These are phyloP conservation scores for Globisporangium nagaii DNA, from an alignment of 352 stramenopile genomes.

Conservation along the genomic window DNA sequence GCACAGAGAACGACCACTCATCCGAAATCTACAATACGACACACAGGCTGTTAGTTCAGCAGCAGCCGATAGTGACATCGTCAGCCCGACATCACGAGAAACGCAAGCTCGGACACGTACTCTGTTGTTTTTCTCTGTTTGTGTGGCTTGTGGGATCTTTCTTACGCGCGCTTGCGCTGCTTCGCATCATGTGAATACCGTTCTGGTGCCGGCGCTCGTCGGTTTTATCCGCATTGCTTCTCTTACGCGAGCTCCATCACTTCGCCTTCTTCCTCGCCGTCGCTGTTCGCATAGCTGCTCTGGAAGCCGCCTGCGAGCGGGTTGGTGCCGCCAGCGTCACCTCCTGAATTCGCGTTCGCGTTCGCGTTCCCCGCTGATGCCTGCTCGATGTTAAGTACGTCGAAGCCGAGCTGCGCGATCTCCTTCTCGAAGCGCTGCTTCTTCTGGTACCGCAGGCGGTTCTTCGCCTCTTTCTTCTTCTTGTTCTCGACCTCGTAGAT, in stretches of 20 bases:
- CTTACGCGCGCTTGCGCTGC: no score
- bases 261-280: slow-evolving; percentile 27
- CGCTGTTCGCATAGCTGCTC: not conserved
- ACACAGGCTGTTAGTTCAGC: no score
- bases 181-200: not conserved
- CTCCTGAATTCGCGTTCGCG: no score
- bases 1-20: no score
- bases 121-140: no score
- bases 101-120: no score
- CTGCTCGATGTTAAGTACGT: slow-evolving; percentile 40
- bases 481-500: slow-evolving; percentile 74
- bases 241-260: slow-evolving; percentile 24
- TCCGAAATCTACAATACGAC: no score
- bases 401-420: slow-evolving; percentile 48
- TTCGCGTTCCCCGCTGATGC: not conserved
- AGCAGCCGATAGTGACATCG: no score
- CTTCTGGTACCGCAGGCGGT: slow-evolving; percentile 33
- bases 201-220: no score
- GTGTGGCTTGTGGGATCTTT: no score
- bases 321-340: not conserved
- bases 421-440: slow-evolving; percentile 60
- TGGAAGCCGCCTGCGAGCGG: not conserved
- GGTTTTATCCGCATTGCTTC: not conserved
- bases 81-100: no score
- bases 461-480: slow-evolving; percentile 74